Conservation (phyloP, 2,329 filamentous ascomycete species). For the Ceratocystis huliohia region DNA sequence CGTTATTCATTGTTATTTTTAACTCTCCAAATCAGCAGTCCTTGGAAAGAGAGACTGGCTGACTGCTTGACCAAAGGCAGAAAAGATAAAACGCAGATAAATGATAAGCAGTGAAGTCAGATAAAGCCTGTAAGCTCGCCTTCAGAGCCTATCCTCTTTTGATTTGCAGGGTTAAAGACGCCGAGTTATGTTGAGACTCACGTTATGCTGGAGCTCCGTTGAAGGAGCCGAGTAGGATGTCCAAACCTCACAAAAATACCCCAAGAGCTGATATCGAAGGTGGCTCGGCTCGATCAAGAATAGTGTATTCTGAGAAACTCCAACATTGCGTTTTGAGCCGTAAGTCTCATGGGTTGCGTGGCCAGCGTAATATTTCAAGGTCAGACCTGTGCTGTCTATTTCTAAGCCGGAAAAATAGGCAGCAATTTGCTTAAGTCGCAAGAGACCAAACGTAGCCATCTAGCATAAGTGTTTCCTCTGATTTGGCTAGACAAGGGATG, state of each 20-base stretch:
- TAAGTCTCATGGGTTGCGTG: background rate
- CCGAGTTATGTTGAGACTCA: background rate
- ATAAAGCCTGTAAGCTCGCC: background rate
- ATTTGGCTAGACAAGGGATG: background rate
- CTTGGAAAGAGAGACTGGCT: background rate
- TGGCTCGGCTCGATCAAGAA: background rate
- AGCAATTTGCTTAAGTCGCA: background rate
- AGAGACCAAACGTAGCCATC: background rate
- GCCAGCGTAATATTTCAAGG: background rate
- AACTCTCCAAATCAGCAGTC: background rate
- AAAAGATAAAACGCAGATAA: background rate
- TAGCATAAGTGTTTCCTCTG: background rate
- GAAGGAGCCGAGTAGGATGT: conserved; percentile 5
- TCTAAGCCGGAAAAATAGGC: background rate
- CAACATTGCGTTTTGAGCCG: background rate
- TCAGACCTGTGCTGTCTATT: background rate
- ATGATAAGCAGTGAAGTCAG: background rate
- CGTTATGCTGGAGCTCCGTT: background rate
- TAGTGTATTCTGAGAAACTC: background rate
- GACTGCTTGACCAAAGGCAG: background rate
- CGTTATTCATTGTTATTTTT: background rate
- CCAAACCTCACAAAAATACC: background rate
- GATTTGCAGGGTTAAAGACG: background rate
- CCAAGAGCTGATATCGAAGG: background rate
- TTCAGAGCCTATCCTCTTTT: background rate